Evolutionary conservation across 1,284 basidiomycete species (phyloP).

Genomic region (Sanghuangporus baumii): DNA sequence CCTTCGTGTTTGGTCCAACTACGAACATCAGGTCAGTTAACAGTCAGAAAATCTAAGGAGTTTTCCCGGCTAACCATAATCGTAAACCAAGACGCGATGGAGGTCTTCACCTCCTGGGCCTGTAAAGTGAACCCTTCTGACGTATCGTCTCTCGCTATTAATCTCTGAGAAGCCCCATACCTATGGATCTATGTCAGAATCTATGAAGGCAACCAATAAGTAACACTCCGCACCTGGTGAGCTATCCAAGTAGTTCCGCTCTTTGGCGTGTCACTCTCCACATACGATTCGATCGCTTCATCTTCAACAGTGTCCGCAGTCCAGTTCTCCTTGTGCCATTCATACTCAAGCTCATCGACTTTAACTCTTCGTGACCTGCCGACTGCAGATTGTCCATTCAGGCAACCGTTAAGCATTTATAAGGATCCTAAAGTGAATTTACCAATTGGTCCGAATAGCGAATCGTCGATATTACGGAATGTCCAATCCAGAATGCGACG

Average conservation of each 20-base stretch:
- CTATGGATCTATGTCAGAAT: conserved; percentile 29
- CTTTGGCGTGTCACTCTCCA: conserved; percentile 48
- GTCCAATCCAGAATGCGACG: conserved; percentile 47
- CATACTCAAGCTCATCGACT: conserved; percentile 42
- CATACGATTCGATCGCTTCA: conserved; percentile 44
- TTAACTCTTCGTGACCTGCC: conserved; percentile 36
- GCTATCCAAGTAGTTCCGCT: conserved; percentile 49
- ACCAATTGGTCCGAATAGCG: conserved; percentile 50
- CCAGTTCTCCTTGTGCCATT: conserved; percentile 50
- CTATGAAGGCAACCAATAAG: background rate
- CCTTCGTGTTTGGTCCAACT: conserved; percentile 16
- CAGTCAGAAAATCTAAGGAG: background rate
- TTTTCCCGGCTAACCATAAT: conserved; percentile 42
- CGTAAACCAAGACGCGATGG: conserved; percentile 55
- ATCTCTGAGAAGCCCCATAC: conserved; percentile 66
- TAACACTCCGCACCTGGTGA: conserved; percentile 37
- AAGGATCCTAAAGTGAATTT: conserved; percentile 30
- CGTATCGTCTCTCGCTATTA: conserved; percentile 54
- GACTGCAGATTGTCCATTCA: background rate
- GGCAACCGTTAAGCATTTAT: background rate
- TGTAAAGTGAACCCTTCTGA: conserved; percentile 59
- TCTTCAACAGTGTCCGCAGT: conserved; percentile 47
- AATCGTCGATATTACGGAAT: conserved; percentile 42
- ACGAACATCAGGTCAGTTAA: background rate
- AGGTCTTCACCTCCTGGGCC: conserved; percentile 56